Evolutionary conservation across 192 early-diverging fungal species (phyloP), one percentile per base, ranked within the genome.

Genomic region (Spinellus fusiger): DNA sequence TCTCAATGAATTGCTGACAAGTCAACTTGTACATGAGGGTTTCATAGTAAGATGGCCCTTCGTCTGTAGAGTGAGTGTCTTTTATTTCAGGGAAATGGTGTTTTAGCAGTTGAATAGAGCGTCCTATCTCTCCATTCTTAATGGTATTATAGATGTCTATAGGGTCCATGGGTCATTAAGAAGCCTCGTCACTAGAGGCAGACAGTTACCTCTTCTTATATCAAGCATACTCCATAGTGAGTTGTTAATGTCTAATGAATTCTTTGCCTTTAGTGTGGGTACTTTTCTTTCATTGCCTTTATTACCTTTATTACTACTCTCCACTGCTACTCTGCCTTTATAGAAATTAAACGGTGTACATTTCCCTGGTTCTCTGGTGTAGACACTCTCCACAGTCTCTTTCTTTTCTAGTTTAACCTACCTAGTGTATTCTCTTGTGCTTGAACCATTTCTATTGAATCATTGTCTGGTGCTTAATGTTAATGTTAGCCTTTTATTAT

Each of bases 1-100:
- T 61, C 34, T 61, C 59, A 9, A 61, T 50, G 20, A 61, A 61
- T 15, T 32, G 48, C 26, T 61, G 59, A 22, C 59, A 61, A 8
- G 48, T 33, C 0, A 61, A 33, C 38, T 61, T 61, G 49, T 49
- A 61, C 48, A 61, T 34, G 15, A 44, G 10, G 2, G 18, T 44
- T 18, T 44, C 40, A 44, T 6, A 44, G 40, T 44, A 44, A 44
- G 40, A 6, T 12, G 40, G 40, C 10, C 18, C 40, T 44, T 44
- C 40, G 18, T 12, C 40, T n/a, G 40, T 12, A 3, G 40, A 18
- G 18, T 3, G 13, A 3, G 18, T 9, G n/a, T 53, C 16, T 25
- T n/a, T 37, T 8, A 56, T 37, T 10, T 10, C 38, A 13, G 54
- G 54, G 26, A 56, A 56, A 22, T 32, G 34, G 0, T 35, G n/a